Evolutionary conservation across 768 basidiomycete species (phyloP).

Genomic region (Cantharellus cinnabarinus): DNA sequence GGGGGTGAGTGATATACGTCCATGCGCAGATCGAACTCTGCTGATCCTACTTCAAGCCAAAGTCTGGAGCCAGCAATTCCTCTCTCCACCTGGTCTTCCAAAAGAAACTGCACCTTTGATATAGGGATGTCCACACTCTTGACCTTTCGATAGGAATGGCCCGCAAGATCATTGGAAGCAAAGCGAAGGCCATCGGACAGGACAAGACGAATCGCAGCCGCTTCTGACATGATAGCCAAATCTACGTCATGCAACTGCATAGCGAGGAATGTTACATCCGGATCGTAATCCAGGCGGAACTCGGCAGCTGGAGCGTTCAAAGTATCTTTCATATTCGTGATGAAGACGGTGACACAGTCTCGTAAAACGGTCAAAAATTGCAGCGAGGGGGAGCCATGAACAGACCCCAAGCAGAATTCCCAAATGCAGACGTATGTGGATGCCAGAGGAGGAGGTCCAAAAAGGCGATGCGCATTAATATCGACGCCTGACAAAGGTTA

Average conservation of each 20-base stretch:
- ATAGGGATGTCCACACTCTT: conserved; percentile 38
- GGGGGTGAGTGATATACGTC: conserved; percentile 50
- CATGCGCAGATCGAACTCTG: conserved; percentile 33
- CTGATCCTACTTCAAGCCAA: conserved; percentile 49
- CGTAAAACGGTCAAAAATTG: conserved; percentile 30
- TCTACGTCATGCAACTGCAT: conserved; percentile 36
- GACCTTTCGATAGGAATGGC: conserved; percentile 42
- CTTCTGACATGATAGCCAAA: conserved; percentile 31
- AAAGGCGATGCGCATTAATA: conserved; percentile 66
- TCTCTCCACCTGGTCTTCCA: neutral
- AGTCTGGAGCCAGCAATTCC: conserved; percentile 8
- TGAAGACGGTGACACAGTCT: conserved; percentile 37
- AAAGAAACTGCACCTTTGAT: conserved; percentile 29
- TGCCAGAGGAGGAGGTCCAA: conserved; percentile 71
- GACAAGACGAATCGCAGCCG: conserved; percentile 32
- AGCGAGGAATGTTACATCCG: conserved; percentile 82
- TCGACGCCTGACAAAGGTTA: conserved; percentile 35
- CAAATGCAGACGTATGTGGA: conserved; percentile 83
- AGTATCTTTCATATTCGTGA: conserved; percentile 48
- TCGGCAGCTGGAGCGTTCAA: conserved; percentile 64
- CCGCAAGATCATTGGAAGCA: conserved; percentile 58
- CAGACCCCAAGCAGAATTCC: conserved; percentile 57
- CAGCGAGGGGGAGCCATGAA: conserved; percentile 37
- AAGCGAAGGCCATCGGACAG: conserved; percentile 40
- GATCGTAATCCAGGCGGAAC: conserved; percentile 39